Evolutionary conservation across 768 basidiomycete species (phyloP).

Genomic region (Boletus pseudopeckii): DNA sequence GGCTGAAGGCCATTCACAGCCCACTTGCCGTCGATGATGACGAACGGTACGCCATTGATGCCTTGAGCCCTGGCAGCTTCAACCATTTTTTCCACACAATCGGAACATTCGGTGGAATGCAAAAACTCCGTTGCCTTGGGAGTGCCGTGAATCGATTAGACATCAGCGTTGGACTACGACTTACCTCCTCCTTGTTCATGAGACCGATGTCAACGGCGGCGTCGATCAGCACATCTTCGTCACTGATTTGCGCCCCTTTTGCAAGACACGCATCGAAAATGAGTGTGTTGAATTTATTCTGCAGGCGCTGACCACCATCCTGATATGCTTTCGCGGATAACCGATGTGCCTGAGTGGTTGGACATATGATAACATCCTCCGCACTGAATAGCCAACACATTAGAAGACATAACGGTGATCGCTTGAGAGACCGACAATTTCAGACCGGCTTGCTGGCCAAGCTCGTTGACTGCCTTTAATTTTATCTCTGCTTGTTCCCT

Average conservation of each 20-base stretch:
- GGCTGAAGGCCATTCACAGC: conserved; percentile 44
- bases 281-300: conserved; percentile 33
- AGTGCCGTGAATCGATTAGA: neutral
- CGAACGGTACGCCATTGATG: conserved; percentile 49
- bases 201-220: conserved; percentile 36
- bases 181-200: conserved; percentile 35
- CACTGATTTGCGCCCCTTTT: conserved; percentile 33
- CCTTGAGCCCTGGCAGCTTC: conserved; percentile 38
- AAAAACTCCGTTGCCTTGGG: conserved; percentile 39
- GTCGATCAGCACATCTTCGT: conserved; percentile 32
- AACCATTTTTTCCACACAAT: conserved; percentile 39
- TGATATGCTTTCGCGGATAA: conserved; percentile 40
- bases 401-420: neutral
- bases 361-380: conserved; percentile 36
- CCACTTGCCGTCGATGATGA: conserved; percentile 45
- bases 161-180: neutral
- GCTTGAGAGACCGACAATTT: conserved; percentile 18
- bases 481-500: conserved; percentile 24
- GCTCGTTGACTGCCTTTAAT: conserved; percentile 20
- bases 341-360: conserved; percentile 41
- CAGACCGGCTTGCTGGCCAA: conserved; percentile 25
- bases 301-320: conserved; percentile 36
- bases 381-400: conserved; percentile 21
- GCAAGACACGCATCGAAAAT: conserved; percentile 41
- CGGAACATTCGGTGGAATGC: conserved; percentile 33